phyloP scores from a whole-genome alignment of 1,284 basidiomycete genomes.

The Flammula alnicola region DNA sequence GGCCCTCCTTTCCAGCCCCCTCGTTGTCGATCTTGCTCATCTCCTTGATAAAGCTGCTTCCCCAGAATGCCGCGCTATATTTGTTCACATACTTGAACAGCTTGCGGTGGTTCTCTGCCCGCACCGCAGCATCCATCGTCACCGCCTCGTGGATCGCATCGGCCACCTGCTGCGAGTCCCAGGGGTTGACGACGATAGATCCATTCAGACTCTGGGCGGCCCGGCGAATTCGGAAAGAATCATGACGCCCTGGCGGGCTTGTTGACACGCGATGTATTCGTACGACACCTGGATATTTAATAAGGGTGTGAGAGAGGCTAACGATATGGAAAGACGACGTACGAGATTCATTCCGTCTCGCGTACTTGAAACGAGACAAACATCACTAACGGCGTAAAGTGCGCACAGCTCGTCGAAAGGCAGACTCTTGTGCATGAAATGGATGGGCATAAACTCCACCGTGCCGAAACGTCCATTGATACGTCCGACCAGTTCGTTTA shows the following conservation, averaged over 20 bases:
- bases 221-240: conserved; percentile 98
- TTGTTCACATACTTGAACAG: conserved; percentile 95
- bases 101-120: conserved; percentile 93
- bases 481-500: conserved; percentile 97
- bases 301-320: conserved; percentile 1
- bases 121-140: conserved; percentile 81
- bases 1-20: conserved; percentile 43
- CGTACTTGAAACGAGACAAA: conserved; percentile 94
- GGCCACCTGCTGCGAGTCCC: conserved; percentile 95
- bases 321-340: conserved; percentile 33
- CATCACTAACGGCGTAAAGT: conserved; percentile 95
- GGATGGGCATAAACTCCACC: conserved; percentile 98
- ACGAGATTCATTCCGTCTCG: conserved; percentile 99
- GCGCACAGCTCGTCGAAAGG: conserved; percentile 96
- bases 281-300: conserved; percentile 83
- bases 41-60: conserved; percentile 87
- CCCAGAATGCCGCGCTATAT: conserved; percentile 94
- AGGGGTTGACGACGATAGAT: conserved; percentile 93
- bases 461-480: conserved; percentile 99
- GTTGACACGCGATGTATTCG: conserved; percentile 97
- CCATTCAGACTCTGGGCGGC: conserved; percentile 96
- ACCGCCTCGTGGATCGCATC: conserved; percentile 95
- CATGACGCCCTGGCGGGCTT: conserved; percentile 92
- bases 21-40: conserved; percentile 63
- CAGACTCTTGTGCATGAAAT: conserved; percentile 97